Base-by-base conservation (phyloP, 202 grass and related monocot genomes). In the Carex arenaria region DNA sequence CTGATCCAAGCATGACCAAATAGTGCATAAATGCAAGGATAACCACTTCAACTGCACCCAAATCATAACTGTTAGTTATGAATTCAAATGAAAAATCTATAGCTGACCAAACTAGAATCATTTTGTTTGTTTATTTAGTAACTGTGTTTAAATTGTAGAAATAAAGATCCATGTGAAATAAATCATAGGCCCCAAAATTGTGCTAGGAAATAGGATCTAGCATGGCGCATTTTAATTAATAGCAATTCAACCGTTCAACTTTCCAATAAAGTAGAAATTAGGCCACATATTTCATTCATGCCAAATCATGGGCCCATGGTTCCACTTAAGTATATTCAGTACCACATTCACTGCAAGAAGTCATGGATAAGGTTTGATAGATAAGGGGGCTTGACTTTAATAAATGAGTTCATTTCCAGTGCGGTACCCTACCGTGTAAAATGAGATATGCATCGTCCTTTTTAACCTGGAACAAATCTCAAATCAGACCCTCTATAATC, bases 1-100 rank as follows among this genome's bases (percentile, higher is more conserved):
- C 93, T 31, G 96, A 90, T 64, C 96, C 96, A 85, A 99, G 84
- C 93, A 94, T 94, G 74, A 99, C 91, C 23, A 99, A 84, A 85
- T 96, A 99, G 75, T 99, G 96, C 77, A 94, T 93, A 87, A 99
- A 99, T 31, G 83, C 93, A 17, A 99, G 96, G 42, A 79, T 79
- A 23, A 77, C 77, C 60, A 91, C 88, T 89, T 95, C 89, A 84
- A 87, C 96, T 99, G 96, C 62, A 94, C 71, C 85, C 18, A 90
- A 45, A 80, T 69, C 14, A 76, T 82, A 36, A 76, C 60, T 9
- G 31, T 88, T 45, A 81, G 63, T 78, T 67, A 19, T 23, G 32
- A 61, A 71, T 73, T 20, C 26, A 61, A 59, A 80, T 42, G 17
- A 7, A 67, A 69, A 61, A 31, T 15, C 23, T 72, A 18, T 31